Evolutionary conservation across 2,329 filamentous ascomycete species (phyloP).

Genomic region (Ploettnerulaceae sp.): DNA sequence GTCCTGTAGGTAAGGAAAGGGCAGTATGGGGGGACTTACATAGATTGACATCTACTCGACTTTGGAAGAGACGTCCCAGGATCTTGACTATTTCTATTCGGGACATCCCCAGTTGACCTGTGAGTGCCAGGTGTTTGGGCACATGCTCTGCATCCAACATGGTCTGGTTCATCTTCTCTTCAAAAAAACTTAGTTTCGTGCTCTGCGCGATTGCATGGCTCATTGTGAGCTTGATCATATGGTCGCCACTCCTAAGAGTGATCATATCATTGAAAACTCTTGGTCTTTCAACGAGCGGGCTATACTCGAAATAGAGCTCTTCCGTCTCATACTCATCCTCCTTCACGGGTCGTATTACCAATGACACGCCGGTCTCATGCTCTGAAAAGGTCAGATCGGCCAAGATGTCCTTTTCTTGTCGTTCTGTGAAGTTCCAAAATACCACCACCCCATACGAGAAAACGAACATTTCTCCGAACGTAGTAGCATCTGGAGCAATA

Average conservation of each 20-base stretch:
- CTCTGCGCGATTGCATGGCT: slow-evolving; percentile 96
- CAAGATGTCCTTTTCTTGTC: slow-evolving; percentile 92
- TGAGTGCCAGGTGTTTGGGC: slow-evolving; percentile 81
- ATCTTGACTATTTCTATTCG: slow-evolving; percentile 89
- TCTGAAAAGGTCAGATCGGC: slow-evolving; percentile 89
- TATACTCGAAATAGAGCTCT: slow-evolving; percentile 98
- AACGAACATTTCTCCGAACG: slow-evolving; percentile 92
- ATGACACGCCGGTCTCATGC: slow-evolving; percentile 57
- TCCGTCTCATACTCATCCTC: slow-evolving; percentile 95
- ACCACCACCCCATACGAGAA: slow-evolving; percentile 97
- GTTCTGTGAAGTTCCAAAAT: slow-evolving; percentile 97
- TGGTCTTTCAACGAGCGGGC: slow-evolving; percentile 75
- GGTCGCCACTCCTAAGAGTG: slow-evolving; percentile 85
- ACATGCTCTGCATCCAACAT: slow-evolving; percentile 93
- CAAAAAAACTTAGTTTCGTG: slow-evolving; percentile 93
- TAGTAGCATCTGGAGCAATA: slow-evolving; percentile 65
- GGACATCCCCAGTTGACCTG: slow-evolving; percentile 86
- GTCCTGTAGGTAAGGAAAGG: slow-evolving; percentile 10
- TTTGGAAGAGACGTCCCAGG: slow-evolving; percentile 84
- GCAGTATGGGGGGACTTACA: slow-evolving; percentile 55
- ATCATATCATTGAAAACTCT: slow-evolving; percentile 99
- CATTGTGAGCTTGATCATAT: slow-evolving; percentile 99
- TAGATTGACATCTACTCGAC: slow-evolving; percentile 92
- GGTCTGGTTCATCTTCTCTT: slow-evolving; percentile 90
- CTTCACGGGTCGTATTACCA: slow-evolving; percentile 74